Evolutionary conservation across 495 filamentous ascomycete species (phyloP), one percentile per base, ranked within the genome.

Genomic region (Lindgomyces ingoldianus): DNA sequence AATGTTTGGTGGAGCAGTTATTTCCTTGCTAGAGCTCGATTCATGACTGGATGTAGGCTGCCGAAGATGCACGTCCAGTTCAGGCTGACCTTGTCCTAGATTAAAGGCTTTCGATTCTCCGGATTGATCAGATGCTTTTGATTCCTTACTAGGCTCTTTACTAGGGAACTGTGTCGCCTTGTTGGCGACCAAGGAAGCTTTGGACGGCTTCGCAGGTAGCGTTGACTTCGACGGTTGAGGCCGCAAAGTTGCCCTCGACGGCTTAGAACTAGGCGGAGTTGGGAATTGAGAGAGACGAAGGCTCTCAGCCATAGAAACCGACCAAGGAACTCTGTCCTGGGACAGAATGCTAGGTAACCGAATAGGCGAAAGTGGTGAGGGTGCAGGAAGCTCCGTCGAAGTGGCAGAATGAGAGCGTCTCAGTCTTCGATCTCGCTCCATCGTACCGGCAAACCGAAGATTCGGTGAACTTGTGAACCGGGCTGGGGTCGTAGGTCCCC

Each of bases 281-380:
- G 67, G 52, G 26, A 69, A 69, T 6, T 56, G 60, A 1, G 67
- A 65, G n/a, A 69, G 62, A 30, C 62, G 61, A 33, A 69, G 61
- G 24, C 67, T 66, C 30, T 70, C 62, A 16, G 18, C 22, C 53
- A 66, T 58, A 19, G 58, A 47, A 26, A 60, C 39, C 19, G 67
- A 61, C 67, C 67, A 69, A 1, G 61, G 51, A 2, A 47, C 56
- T n/a, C 18, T 19, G 21, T 68, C 65, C 19, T 57, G 25, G 2
- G 48, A 27, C 3, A 26, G 19, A n/a, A 69, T 33, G 33, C 61
- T 69, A 1, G 67, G 67, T 12, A 69, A 49, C 16, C 67, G 39
- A 24, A 64, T 42, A 10, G 60, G 60, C 25, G 56, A 30, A 19
- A 59, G 0, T 3, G 42, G 21, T n/a, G 55, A 48, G 10, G 66